These are phyloP conservation scores for Capsicum chinense DNA, from an alignment of 257 asterid species.

Conservation along the genomic window DNA sequence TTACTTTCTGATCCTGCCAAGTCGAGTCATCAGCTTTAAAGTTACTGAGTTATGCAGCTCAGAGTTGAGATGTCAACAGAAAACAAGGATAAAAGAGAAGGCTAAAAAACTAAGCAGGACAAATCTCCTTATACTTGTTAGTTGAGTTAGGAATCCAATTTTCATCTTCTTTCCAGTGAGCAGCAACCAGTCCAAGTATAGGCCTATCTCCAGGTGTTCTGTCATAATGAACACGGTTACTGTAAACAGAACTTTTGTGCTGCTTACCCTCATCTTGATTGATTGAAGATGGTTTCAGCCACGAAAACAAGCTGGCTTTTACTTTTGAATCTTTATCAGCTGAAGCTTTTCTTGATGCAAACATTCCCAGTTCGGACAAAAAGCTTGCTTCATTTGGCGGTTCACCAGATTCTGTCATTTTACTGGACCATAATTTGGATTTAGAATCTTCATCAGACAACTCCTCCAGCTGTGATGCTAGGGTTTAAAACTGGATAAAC, in stretches of 20 bases:
- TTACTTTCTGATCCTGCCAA: conserved; percentile 69
- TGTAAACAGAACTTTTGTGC: conserved; percentile 31
- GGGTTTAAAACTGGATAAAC: conserved; percentile 63
- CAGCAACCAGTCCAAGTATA: conserved; percentile 91
- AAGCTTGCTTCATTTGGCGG: conserved; percentile 39
- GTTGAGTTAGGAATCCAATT: conserved; percentile 85
- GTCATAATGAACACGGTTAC: conserved; percentile 36
- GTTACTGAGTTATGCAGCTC: conserved; percentile 24
- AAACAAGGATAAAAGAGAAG: neutral
- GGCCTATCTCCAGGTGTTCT: conserved; percentile 78
- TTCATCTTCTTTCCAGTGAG: conserved; percentile 84
- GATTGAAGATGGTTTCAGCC: conserved; percentile 61
- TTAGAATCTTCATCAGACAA: conserved; percentile 47
- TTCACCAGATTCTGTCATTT: conserved; percentile 37
- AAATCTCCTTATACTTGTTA: conserved; percentile 92
- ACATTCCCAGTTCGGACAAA: conserved; percentile 16
- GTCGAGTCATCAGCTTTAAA: conserved; percentile 14
- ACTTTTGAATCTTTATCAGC: conserved; percentile 43
- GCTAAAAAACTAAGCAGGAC: neutral
- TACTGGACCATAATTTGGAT: conserved; percentile 32
- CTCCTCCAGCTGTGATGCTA: conserved; percentile 45
- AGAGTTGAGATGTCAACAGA: neutral
- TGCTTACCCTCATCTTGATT: conserved; percentile 40
- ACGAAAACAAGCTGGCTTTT: conserved; percentile 60
- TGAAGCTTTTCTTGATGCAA: conserved; percentile 38